Evolutionary conservation across 495 filamentous ascomycete species (phyloP).

Genomic region (Oidiodendron maius): DNA sequence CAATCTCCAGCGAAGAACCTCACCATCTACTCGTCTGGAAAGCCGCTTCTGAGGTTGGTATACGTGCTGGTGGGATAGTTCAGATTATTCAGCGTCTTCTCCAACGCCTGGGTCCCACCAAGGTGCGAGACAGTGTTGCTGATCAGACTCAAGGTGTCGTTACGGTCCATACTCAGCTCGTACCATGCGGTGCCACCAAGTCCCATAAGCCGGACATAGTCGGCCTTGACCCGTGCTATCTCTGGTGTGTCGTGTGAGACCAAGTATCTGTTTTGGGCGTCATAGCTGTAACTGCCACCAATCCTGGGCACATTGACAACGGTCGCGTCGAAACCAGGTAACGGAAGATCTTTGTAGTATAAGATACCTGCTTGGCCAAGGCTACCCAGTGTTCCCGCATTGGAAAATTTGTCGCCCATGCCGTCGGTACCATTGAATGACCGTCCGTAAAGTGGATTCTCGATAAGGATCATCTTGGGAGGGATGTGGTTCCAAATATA

Average conservation of each 20-base stretch:
- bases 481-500: constrained; percentile 59
- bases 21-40: neutral
- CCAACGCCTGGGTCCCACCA: constrained; percentile 10
- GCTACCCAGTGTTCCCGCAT: constrained; percentile 62
- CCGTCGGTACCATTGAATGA: constrained; percentile 72
- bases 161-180: constrained; percentile 79
- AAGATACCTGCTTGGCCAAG: constrained; percentile 80
- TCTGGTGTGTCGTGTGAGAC: constrained; percentile 72
- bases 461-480: constrained; percentile 67
- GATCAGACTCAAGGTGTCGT: constrained; percentile 59
- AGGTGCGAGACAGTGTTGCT: constrained; percentile 58
- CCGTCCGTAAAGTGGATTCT: constrained; percentile 90
- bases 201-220: constrained; percentile 56
- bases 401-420: constrained; percentile 58
- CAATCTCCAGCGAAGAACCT: no score
- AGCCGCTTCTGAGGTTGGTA: constrained; percentile 10
- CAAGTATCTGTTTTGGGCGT: constrained; percentile 49
- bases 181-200: constrained; percentile 92
- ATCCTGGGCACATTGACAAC: constrained; percentile 41
- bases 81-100: constrained; percentile 10
- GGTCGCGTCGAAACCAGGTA: constrained; percentile 34
- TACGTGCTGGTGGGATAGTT: constrained; percentile 10
- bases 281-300: constrained; percentile 67
- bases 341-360: constrained; percentile 71
- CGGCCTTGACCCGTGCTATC: constrained; percentile 60